Evolutionary conservation across 306 rosid genomes (phyloP), one percentile per base, ranked within the genome.

Genomic region (Fagus crenata): DNA sequence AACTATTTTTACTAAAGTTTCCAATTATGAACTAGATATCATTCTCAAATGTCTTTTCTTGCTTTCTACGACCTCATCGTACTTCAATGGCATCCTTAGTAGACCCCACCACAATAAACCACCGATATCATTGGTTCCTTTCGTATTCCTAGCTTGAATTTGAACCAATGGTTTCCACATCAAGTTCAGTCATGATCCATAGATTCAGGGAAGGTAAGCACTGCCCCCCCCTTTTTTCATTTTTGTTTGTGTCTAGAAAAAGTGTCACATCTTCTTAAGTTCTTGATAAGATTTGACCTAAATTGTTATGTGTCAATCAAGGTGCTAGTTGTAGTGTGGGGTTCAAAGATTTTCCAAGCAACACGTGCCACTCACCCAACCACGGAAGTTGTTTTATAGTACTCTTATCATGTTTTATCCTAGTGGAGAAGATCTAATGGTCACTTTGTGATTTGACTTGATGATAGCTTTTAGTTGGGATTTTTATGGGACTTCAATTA

Each of bases 381-480:
- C 69, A 72, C 63, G 74, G 55, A 80, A 72, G n/a, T 46, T 63
- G 41, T 53, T 77, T 73, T 7, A 22, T 59, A 33, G 80, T 65
- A 64, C 77, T 71, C 70, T 49, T 73, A 76, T 73, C 75, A 68
- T 72, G 70, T 69, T 75, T 41, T 22, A 69, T 40, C 35, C 9
- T 37, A 75, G 81, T 77, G 87, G 61, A 55, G 15, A 74, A 73
- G 79, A 85, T 79, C 85, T 75, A 87, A 79, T 85, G 84, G 84
- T 83, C 90, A 84, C 89, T 83, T 86, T 85, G 84, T 80, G 89
- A 87, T 75, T 83, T 85, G 83, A 77, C 89, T 54, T 71, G 82
- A 77, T 79, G 28, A 22, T 22, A 79, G 76, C 53, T 53, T 37
- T 82, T 84, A 63, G 69, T 73, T 76, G 78, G 53, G 80, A 77